Base-by-base conservation (phyloP, 148 eudicot genomes). In the Chenopodium album region DNA sequence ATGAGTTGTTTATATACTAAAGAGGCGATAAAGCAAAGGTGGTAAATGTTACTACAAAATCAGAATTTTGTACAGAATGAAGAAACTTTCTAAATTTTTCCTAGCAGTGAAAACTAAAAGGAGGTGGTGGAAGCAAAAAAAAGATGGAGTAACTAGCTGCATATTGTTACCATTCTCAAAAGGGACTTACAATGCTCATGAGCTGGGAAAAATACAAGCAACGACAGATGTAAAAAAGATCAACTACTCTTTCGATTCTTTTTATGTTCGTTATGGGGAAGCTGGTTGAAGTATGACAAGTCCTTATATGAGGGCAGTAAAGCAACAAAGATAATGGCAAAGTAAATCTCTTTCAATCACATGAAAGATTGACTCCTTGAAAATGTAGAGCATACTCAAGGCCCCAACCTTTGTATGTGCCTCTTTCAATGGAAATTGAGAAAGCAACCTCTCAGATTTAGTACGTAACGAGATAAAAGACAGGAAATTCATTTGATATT, bases 161-260 rank as follows among this genome's bases (percentile, higher is more conserved):
- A 76, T 41, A 34, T 59, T 62, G 71, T 74, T 59, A 79, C 71
- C 80, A 71, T 83, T 82, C 81, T 78, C 34, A 79, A 89, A 85
- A 84, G 84, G 29, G 88, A 89, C 88, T 84, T 79, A 32, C 73
- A 41, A 9, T 68, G 64, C 20, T 31, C 32, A 44, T 17, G 62
- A 76, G 86, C 82, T 90, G 82, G 80, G 76, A 52, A 73, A 79
- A 76, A 80, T 78, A 76, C 77, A 26, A 80, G 85, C 87, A 77
- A 63, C 41, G 88, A 86, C 80, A 81, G 88, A 78, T 76, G 62
- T 56, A 13, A 81, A 13, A 81, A 62, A 79, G 50, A 77, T 76
- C 76, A 59, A 14, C 62, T 77, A 28, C 66, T 72, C 77, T 76
- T 81, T 80, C 81, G 59, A 78, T 83, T 85, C 78, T 77, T 76